These are phyloP conservation scores for Gracilaria caudata DNA, from an alignment of 23 red algal species.

Conservation along the genomic window DNA sequence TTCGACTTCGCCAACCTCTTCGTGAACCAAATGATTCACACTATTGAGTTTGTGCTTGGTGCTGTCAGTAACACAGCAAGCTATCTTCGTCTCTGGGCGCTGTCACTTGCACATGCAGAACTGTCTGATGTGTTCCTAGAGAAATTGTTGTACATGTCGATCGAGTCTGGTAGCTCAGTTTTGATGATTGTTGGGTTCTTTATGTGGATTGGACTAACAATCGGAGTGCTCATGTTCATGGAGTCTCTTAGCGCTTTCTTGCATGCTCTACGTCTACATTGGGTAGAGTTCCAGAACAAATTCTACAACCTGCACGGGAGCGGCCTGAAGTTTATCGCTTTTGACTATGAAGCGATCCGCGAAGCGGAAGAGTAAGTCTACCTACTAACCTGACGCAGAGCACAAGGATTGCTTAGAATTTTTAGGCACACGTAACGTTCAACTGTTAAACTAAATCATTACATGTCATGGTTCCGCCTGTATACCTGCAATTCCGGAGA, in stretches of 20 bases:
- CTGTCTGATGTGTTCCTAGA: constrained; percentile 93
- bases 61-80: constrained; percentile 94
- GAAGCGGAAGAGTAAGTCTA: constrained; percentile 54
- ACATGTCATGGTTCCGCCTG: constrained; percentile 22
- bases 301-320: constrained; percentile 95
- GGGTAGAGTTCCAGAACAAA: constrained; percentile 95
- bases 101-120: constrained; percentile 91
- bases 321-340: constrained; percentile 88
- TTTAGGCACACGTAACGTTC: constrained; percentile 7
- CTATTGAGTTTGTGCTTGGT: constrained; percentile 98
- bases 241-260: constrained; percentile 96
- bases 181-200: constrained; percentile 81
- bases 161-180: constrained; percentile 71
- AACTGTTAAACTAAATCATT: constrained; percentile 39
- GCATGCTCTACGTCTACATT: constrained; percentile 92
- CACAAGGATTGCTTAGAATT: not conserved
- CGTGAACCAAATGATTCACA: constrained; percentile 98
- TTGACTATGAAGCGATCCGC: constrained; percentile 69
- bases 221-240: constrained; percentile 97
- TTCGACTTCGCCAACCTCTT: constrained; percentile 88
- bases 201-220: constrained; percentile 90
- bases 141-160: constrained; percentile 85
- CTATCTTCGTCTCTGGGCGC: constrained; percentile 95
- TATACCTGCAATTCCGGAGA: constrained; percentile 27
- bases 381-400: not conserved